These are phyloP conservation scores for Ailanthus altissimus DNA, from an alignment of 345 rosid genomes.

Conservation along the genomic window DNA sequence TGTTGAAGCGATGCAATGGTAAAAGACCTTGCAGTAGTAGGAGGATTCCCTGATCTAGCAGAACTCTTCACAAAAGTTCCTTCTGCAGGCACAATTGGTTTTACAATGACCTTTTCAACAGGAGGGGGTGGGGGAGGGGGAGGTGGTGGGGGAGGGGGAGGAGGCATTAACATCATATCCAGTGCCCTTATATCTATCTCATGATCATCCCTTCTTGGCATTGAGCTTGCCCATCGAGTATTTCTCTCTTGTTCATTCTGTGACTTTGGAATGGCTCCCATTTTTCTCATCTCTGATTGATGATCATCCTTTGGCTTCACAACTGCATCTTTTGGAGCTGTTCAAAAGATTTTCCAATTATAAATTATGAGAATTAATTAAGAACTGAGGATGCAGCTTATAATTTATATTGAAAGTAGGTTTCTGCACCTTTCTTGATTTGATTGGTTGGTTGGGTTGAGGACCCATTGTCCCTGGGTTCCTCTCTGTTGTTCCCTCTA, in stretches of 20 bases:
- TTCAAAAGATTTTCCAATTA: constrained; percentile 19
- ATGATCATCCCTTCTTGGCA: constrained; percentile 48
- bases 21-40: constrained; percentile 69
- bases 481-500: constrained; percentile 64
- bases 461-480: constrained; percentile 45
- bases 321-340: constrained; percentile 54
- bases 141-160: constrained; percentile 46
- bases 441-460: constrained; percentile 45
- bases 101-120: constrained; percentile 53
- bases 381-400: constrained; percentile 13
- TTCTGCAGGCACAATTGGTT: constrained; percentile 55
- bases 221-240: constrained; percentile 31
- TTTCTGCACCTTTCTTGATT: constrained; percentile 61
- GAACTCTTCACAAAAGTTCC: constrained; percentile 48
- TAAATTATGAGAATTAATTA: constrained; percentile 4
- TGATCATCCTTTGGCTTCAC: constrained; percentile 36
- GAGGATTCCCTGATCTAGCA: constrained; percentile 36
- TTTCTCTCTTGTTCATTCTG: constrained; percentile 48
- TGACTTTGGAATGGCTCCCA: constrained; percentile 51
- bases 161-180: constrained; percentile 46
- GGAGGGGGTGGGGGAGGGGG: constrained; percentile 53
- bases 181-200: constrained; percentile 56
- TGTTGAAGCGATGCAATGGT: constrained; percentile 96
- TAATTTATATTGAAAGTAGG: constrained; percentile 5
- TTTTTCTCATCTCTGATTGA: constrained; percentile 38